Evolutionary conservation across 495 filamentous ascomycete species (phyloP), one percentile per base, ranked within the genome.

Genomic region (Neurospora sp.): DNA sequence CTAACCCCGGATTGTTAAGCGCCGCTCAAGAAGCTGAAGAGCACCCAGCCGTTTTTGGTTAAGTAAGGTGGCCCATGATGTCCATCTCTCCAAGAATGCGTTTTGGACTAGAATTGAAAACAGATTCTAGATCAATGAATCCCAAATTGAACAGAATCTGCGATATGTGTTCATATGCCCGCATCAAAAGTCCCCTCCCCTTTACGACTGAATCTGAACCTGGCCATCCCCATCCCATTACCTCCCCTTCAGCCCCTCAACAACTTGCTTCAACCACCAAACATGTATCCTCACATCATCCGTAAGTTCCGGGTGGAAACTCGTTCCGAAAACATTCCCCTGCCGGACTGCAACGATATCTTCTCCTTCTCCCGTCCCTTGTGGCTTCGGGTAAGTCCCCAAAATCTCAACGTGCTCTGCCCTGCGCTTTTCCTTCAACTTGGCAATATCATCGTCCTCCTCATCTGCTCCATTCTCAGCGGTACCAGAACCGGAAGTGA

Each of bases 291-390:
- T 86, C 73, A 88, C 84, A 81, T 99, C 96, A 31, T 89, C 89
- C 31, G 95, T 99, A 78, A 99, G 81, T 81, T 99, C 96, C 0
- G 96, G 96, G 78, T 99, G 96, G 79, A 98, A 99, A 79, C 94
- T 97, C 8, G 94, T 98, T 7, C 94, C 96, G 74, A 99, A 94
- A 2, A 97, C 93, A 83, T 98, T 98, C 14, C 93, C 92, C 82
- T 98, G 95, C 73, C 88, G 86, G 62, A 99, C 93, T 9, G 96
- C 96, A 69, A 99, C 89, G 66, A 99, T 94, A 77, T 97, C 93
- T 16, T 90, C 92, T 18, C 54, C 54, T 66, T 37, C 27, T 37
- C 69, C n/a, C 14, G n/a, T 10, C 75, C 75, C 54, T 39, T 69
- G 59, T 72, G 37, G 73, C 72, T 75, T 71, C 23, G 85, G 86